Evolutionary conservation across 352 stramenopile genomes (phyloP), one percentile per base, ranked within the genome.

Genomic region (Globisporangium rhizosaccharum): DNA sequence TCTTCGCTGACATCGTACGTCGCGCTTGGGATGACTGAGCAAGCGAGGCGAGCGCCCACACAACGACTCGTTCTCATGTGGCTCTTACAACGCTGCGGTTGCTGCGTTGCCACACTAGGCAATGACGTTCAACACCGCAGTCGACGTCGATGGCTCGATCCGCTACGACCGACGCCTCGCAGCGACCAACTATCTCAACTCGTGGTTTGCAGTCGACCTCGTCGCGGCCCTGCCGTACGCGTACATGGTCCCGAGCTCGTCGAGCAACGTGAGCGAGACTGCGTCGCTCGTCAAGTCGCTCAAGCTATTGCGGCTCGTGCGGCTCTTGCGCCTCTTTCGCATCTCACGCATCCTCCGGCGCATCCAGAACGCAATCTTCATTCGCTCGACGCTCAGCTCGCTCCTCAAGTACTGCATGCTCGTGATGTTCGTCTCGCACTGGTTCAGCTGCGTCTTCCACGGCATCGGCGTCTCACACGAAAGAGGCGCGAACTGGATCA

Each of bases 391-490:
- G 23, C 76, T 89, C 30, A 90, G 82, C 66, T 87, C 79, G 39
- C 64, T 92, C 53, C 75, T 88, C 56, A 92, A 92, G 56, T 92
- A 90, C 62, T 88, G 68, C 47, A 72, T 92, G 53, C 69, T 92
- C 26, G 82, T 92, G n/a, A 82, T 65, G 30, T 87, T 90, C 39
- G 87, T 82, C 18, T 92, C 82, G 8, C 82, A 92, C 49, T 92
- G 82, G 82, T 80, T 89, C 66, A 88, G 82, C 59, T 65, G 59
- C 39, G 58, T 61, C 17, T 65, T 65, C 53, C 59, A 61, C 37
- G 59, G 46, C 45, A 65, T 65, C 39, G 59, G 44, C 7, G 36
- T 44, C 1, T 42, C 59, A 10, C 59, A 60, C 18, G 46, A 37
- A 0, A 39, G 70, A 71, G 33, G 75, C 72, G 65, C 9, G 11